Evolutionary conservation across 1,139 yeast genomes (phyloP), one percentile per base, ranked within the genome.

Genomic region (Yamadazyma spencermartinsiae): DNA sequence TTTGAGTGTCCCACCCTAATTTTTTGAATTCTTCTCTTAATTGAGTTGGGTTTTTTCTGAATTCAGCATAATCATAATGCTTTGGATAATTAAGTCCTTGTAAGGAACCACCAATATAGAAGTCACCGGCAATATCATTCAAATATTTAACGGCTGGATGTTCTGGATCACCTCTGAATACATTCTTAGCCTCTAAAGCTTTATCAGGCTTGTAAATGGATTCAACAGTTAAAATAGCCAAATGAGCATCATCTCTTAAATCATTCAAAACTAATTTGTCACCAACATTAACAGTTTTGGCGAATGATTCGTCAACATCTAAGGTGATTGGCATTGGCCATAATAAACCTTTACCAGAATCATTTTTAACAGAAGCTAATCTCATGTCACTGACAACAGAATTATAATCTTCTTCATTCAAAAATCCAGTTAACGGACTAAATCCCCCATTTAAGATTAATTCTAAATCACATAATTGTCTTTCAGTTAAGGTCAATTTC

Each of bases 161-260:
- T 61, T 90, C 98, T 33, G 95, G 92, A 62, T 90, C 98, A 47
- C 98, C 98, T 61, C 98, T 80, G 68, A 89, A 90, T 17, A 89
- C 97, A 55, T 82, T 75, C 50, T 80, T 65, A 41, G 96, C 97
- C 69, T 90, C 98, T 28, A 60, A 60, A 39, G 68, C 55, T 72
- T 90, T 90, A 65, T 90, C 74, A 49, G 96, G 97, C 54, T 73
- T 73, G 69, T 85, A 90, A 34, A 87, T 79, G 45, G 90, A 94
- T 41, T 76, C 81, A 30, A 90, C 73, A 5, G 92, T 82, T 56
- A 90, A 66, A 48, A 90, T 80, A 25, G 97, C 97, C 53, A 90
- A 71, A 2, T 88, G 80, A 36, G 77, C 68, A 52, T 84, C 88
- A 60, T 87, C 94, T 60, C 96, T 84, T 60, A 82, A 80, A 62